A percentile compares a stretch with the other conserved stretches of the same genome.
Evolutionary conservation across 805 yeast genomes (phyloP).

Genomic region (Kluyveromyces wickerhamii): DNA sequence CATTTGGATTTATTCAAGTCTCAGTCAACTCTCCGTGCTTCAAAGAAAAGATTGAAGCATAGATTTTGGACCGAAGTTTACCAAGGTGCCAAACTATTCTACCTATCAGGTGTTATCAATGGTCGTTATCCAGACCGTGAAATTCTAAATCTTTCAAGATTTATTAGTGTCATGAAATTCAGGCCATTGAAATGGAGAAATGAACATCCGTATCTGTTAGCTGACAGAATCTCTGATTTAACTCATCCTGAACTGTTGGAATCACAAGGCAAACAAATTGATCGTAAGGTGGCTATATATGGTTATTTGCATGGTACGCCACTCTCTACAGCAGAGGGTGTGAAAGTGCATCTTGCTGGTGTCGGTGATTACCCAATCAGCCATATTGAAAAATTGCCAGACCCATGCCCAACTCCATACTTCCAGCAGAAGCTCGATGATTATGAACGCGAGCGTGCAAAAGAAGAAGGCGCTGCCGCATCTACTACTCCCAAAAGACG

Average conservation of each 20-base stretch:
- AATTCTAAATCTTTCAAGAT: conserved; percentile 81
- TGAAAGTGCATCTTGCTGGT: conserved; percentile 90
- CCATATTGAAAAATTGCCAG: conserved; percentile 83
- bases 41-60: conserved; percentile 85
- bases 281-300: conserved; percentile 82
- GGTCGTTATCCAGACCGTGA: conserved; percentile 98
- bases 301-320: conserved; percentile 96
- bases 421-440: conserved; percentile 82
- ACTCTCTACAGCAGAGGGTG: conserved; percentile 48
- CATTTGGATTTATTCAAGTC: conserved; percentile 91
- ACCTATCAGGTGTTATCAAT: conserved; percentile 88
- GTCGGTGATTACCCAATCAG: conserved; percentile 80
- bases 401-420: conserved; percentile 97
- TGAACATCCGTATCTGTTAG: conserved; percentile 90
- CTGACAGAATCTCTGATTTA: conserved; percentile 86
- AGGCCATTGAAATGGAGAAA: conserved; percentile 99
- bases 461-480: conserved; percentile 53
- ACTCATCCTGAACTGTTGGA: conserved; percentile 86
- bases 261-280: conserved; percentile 64
- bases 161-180: conserved; percentile 94
- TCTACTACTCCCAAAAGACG: conserved; percentile 63
- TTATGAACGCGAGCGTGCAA: conserved; percentile 62
- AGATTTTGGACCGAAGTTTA: conserved; percentile 99
- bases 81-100: conserved; percentile 94
- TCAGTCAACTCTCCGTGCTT: conserved; percentile 79